Conservation (phyloP, 345 rosid genomes). For the Eucalyptus marginata region DNA sequence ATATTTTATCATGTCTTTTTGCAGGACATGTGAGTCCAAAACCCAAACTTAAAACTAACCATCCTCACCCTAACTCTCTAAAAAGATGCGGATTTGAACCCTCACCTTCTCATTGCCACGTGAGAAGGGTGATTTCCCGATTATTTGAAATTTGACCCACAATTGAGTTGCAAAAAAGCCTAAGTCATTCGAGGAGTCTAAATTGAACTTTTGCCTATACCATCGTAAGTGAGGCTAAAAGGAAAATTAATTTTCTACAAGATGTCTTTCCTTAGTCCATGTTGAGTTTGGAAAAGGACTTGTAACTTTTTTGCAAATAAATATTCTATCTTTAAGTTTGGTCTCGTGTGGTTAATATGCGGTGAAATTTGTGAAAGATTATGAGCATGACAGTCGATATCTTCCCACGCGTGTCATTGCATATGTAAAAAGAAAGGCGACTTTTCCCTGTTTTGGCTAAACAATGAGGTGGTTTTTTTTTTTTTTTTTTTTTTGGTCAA, state of each 20-base stretch:
- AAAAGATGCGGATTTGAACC: no score
- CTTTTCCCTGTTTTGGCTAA: background rate
- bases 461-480: background rate
- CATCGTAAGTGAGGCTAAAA: background rate
- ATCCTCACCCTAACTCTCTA: fast-evolving
- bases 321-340: background rate
- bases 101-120: no score
- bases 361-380: background rate
- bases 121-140: no score
- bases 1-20: no score
- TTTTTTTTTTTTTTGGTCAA: no score
- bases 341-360: background rate
- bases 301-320: background rate
- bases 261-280: background rate
- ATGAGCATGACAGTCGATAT: background rate
- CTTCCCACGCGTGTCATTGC: background rate
- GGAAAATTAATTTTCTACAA: background rate
- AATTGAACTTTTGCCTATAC: background rate
- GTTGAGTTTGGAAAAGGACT: background rate
- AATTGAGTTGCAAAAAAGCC: background rate
- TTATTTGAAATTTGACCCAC: background rate
- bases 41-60: fast-evolving
- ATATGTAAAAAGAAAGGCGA: background rate
- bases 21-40: fast-evolving
- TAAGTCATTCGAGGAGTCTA: background rate